Evolutionary conservation across 176 grass and related monocot genomes (phyloP), one percentile per base, ranked within the genome.

Genomic region (Phragmites australis): DNA sequence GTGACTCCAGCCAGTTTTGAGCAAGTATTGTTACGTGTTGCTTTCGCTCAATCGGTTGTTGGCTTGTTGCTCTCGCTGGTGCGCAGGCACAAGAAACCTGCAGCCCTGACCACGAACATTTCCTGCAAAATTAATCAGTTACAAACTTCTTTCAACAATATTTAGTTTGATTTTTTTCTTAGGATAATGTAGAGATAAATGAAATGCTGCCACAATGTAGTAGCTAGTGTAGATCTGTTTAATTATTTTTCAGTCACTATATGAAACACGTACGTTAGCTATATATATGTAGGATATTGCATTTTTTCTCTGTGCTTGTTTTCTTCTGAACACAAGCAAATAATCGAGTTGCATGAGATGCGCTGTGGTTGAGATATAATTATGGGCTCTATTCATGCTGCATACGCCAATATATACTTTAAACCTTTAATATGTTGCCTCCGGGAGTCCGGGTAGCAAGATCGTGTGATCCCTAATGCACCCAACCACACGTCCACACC

Each of bases 341-440:
- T 8, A 63, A 40, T 52, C 42, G n/a, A 84, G 37, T 21, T 56
- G 42, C 66, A 46, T 19, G 37, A 47, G 41, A 82, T 55, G 54
- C 44, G 65, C 57, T 76, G 44, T 67, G 27, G 62, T 58, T 58
- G 40, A 56, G 50, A 76, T 84, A n/a, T 83, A 76, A 76, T 83
- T 66, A 54, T 22, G 9, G 3, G 8, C 32, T 47, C 43, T 62
- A 65, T 65, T 37, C n/a, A n/a, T n/a, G n/a, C n/a, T n/a, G n/a
- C n/a, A 19, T 52, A 25, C 44, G 25, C 1, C 1, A 3, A 3
- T 12, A 43, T 4, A 3, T 27, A 47, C 26, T 59, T 65, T 23
- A 66, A 42, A 46, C 32, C 68, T 82, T 73, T 0, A 75, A 52
- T 53, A 31, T 13, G 42, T 21, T 72, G 75, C 44, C 9, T 44